phyloP scores from a whole-genome alignment of 2,329 filamentous ascomycete species.

The Colletotrichum somersetense region DNA sequence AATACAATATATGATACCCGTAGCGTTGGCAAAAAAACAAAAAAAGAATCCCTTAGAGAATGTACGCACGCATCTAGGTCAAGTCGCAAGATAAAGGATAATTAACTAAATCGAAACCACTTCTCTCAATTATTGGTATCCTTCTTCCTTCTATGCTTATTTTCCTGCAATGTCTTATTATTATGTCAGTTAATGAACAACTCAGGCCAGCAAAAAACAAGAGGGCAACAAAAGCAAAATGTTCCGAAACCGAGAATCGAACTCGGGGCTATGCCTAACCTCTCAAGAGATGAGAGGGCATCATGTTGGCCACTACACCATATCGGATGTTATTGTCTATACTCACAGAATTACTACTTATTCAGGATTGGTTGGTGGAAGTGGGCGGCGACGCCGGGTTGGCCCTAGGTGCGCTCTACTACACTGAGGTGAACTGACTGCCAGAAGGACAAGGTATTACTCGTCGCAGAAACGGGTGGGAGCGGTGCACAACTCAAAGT shows the following conservation, averaged over 20 bases:
- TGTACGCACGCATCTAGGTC: neutral
- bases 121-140: neutral
- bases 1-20: slow-evolving; percentile 30
- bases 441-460: no score
- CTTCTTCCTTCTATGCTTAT: neutral
- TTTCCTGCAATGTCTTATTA: neutral
- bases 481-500: no score
- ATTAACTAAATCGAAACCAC: neutral
- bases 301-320: slow-evolving; percentile 42
- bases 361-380: no score
- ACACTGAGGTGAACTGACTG: no score
- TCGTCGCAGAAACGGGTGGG: no score
- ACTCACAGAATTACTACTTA: no score
- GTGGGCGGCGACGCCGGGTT: no score
- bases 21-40: neutral
- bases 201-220: neutral
- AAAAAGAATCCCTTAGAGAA: neutral
- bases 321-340: slow-evolving; percentile 9
- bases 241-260: slow-evolving; percentile 33
- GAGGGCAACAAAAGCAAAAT: neutral
- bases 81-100: no score
- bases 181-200: neutral
- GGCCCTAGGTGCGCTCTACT: no score
- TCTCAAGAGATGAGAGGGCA: slow-evolving; percentile 29
- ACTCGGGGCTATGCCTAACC: slow-evolving; percentile 37